These are phyloP conservation scores for Quercus parvula DNA, from an alignment of 306 rosid genomes.

Conservation along the genomic window DNA sequence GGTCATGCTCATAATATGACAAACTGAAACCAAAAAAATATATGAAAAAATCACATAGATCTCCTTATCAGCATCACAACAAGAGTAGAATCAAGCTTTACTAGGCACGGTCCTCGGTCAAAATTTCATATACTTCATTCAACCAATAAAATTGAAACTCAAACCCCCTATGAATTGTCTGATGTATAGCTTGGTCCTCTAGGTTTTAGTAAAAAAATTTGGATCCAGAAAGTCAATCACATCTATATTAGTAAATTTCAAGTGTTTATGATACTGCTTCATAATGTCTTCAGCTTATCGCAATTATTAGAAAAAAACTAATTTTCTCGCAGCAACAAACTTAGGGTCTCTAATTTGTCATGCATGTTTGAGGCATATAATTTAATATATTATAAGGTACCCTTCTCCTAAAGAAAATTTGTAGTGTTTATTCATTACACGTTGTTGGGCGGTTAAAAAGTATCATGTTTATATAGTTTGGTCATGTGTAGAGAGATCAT, in stretches of 20 bases:
- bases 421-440: neutral
- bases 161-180: neutral
- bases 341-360: neutral
- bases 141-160: neutral
- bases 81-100: neutral
- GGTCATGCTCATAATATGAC: conserved; percentile 5
- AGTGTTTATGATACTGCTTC: neutral
- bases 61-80: neutral
- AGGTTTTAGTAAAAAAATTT: neutral
- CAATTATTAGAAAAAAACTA: neutral
- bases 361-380: neutral
- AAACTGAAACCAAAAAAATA: neutral
- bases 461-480: too few species aligned
- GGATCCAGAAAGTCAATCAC: neutral
- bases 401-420: neutral
- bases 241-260: neutral
- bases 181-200: neutral
- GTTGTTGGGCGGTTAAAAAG: too few species aligned
- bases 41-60: neutral
- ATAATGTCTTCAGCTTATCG: neutral
- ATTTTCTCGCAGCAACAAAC: neutral
- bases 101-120: neutral
- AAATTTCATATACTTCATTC: neutral
- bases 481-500: too few species aligned
- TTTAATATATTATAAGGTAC: neutral